Conservation (phyloP, 345 rosid genomes). For the Lumnitzera littorea region DNA sequence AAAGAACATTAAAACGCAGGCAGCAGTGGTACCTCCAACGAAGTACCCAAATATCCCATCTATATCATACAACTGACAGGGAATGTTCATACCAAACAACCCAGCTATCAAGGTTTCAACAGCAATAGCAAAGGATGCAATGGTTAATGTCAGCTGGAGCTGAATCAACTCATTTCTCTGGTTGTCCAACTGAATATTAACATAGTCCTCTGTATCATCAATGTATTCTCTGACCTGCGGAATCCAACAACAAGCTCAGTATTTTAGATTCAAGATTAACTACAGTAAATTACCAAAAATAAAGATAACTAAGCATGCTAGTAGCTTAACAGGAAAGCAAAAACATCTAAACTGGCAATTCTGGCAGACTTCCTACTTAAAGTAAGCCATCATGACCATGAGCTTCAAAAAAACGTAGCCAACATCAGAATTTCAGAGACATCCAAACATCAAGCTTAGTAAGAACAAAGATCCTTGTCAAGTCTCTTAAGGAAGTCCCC, state of each 20-base stretch:
- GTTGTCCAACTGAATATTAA: constrained; percentile 82
- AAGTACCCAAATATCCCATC: constrained; percentile 47
- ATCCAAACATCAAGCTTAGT: no score
- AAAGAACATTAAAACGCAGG: constrained; percentile 52
- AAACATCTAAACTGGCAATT: no score
- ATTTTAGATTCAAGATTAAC: background rate
- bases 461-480: no score
- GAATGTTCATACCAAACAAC: constrained; percentile 78
- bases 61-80: constrained; percentile 23
- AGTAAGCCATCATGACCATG: no score
- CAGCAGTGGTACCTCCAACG: constrained; percentile 41
- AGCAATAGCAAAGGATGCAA: constrained; percentile 73
- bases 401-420: no score
- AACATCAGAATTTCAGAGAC: no score
- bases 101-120: constrained; percentile 56
- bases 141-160: constrained; percentile 68
- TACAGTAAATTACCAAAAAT: background rate
- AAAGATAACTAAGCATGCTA: no score
- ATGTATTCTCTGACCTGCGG: constrained; percentile 85
- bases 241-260: constrained; percentile 3
- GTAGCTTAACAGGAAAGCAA: no score
- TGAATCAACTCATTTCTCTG: constrained; percentile 91
- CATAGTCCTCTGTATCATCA: constrained; percentile 92
- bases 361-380: no score
- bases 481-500: no score